These are phyloP conservation scores for Calycina marina DNA, from an alignment of 2,329 filamentous ascomycete species.

Conservation along the genomic window DNA sequence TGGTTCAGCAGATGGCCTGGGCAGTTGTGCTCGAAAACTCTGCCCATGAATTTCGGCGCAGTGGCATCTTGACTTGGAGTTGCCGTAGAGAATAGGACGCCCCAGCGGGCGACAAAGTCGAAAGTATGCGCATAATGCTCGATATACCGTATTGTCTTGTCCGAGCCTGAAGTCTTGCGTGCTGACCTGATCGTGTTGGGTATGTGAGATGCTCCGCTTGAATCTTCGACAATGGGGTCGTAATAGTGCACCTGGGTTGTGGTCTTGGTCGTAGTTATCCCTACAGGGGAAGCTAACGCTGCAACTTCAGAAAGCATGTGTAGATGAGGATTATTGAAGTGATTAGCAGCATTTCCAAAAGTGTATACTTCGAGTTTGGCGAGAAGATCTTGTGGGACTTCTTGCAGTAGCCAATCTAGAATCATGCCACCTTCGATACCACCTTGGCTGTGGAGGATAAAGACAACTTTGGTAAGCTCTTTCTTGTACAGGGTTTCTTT, in stretches of 20 bases:
- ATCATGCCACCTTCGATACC: conserved; percentile 60
- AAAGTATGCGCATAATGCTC: conserved; percentile 67
- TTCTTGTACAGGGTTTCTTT: conserved; percentile 49
- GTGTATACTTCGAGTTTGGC: conserved; percentile 62
- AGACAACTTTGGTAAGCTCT: conserved; percentile 50
- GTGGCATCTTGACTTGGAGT: conserved; percentile 2
- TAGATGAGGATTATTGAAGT: conserved; percentile 64
- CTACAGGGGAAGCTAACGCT: conserved; percentile 24
- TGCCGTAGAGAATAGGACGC: conserved; percentile 49
- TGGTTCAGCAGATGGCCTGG: conserved; percentile 20
- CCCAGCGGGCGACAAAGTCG: conserved; percentile 64
- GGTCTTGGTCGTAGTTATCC: conserved; percentile 24
- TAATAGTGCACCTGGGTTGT: conserved; percentile 10
- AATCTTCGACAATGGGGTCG: conserved; percentile 9
- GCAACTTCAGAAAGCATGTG: conserved; percentile 30
- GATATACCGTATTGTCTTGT: conserved; percentile 47
- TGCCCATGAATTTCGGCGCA: conserved; percentile 17
- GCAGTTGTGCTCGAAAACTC: conserved; percentile 14
- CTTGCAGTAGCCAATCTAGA: conserved; percentile 62
- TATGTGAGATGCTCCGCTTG: background rate
- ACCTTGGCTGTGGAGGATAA: conserved; percentile 66
- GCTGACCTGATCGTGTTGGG: background rate
- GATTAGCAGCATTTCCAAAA: conserved; percentile 65
- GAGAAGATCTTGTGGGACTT: conserved; percentile 50
- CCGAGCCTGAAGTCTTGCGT: conserved; percentile 13